Conservation (phyloP, 257 asterid genomes). For the Ocimum tenuiflorum region DNA sequence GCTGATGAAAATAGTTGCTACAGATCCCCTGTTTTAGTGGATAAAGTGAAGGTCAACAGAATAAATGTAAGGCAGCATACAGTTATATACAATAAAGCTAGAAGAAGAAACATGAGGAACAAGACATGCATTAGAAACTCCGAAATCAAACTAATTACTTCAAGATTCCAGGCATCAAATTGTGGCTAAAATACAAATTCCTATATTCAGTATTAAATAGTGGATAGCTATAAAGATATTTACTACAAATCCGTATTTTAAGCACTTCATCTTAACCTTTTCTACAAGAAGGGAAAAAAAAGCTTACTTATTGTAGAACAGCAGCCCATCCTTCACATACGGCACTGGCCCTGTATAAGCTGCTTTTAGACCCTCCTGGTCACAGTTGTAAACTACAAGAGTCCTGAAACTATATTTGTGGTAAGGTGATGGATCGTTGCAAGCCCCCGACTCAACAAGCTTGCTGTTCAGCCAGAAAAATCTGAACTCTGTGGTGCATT, state of each 20-base stretch:
- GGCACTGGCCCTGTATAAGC: slow-evolving; percentile 63
- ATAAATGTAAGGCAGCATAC: not conserved
- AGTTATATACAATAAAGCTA: not conserved
- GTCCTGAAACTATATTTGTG: slow-evolving; percentile 56
- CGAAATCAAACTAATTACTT: not conserved
- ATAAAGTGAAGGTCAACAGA: not conserved
- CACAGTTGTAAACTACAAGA: slow-evolving; percentile 56
- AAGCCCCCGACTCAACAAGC: slow-evolving; percentile 72
- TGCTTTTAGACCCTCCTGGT: slow-evolving; percentile 55
- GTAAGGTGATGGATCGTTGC: slow-evolving; percentile 61
- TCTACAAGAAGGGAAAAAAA: not conserved
- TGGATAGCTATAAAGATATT: too few species aligned
- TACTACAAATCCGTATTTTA: too few species aligned
- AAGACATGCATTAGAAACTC: not conserved
- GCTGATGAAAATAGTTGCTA: not conserved
- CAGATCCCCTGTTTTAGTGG: not conserved
- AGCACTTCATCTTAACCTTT: too few species aligned
- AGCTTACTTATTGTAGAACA: slow-evolving; percentile 79
- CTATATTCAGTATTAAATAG: too few species aligned
- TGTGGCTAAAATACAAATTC: not conserved
- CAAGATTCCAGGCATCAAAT: not conserved
- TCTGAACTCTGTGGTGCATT: slow-evolving; percentile 90
- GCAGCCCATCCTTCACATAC: slow-evolving; percentile 77
- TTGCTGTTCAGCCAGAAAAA: slow-evolving; percentile 85
- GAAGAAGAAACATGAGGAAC: not conserved